Evolutionary conservation across 2,329 filamentous ascomycete species (phyloP).

Genomic region (Fusarium verrucosum): DNA sequence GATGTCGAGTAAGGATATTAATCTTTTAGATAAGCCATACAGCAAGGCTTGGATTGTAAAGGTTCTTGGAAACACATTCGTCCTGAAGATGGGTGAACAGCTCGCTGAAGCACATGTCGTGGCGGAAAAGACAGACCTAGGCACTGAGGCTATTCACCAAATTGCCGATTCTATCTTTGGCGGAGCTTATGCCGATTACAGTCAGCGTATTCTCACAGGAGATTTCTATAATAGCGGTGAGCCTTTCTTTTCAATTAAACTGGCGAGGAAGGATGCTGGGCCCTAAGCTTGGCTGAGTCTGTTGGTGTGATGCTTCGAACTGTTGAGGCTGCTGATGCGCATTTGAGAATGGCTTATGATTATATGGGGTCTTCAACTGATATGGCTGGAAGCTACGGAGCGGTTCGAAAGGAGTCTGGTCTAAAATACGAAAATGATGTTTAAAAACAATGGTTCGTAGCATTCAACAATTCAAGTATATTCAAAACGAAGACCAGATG

Average conservation of each 20-base stretch:
- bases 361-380: constrained; percentile 76
- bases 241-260: constrained; percentile 83
- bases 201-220: constrained; percentile 75
- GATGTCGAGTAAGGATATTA: constrained; percentile 73
- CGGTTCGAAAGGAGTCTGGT: constrained; percentile 76
- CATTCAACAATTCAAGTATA: background rate
- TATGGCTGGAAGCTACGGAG: constrained; percentile 84
- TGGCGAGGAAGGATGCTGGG: constrained; percentile 82
- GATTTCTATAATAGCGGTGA: constrained; percentile 80
- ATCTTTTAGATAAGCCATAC: constrained; percentile 74
- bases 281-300: constrained; percentile 69
- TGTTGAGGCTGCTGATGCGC: constrained; percentile 72
- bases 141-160: constrained; percentile 72
- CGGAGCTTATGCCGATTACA: constrained; percentile 79
- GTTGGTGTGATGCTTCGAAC: constrained; percentile 71
- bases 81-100: constrained; percentile 83
- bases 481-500: too few relatives aligned
- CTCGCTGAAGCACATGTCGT: constrained; percentile 80
- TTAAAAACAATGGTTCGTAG: background rate
- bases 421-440: constrained; percentile 74
- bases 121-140: constrained; percentile 83
- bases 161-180: constrained; percentile 80
- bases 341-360: constrained; percentile 75
- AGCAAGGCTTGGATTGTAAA: constrained; percentile 78
- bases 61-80: constrained; percentile 86